Conservation (phyloP, 495 filamentous ascomycete genomes). For the Aspergillus sparsus region DNA sequence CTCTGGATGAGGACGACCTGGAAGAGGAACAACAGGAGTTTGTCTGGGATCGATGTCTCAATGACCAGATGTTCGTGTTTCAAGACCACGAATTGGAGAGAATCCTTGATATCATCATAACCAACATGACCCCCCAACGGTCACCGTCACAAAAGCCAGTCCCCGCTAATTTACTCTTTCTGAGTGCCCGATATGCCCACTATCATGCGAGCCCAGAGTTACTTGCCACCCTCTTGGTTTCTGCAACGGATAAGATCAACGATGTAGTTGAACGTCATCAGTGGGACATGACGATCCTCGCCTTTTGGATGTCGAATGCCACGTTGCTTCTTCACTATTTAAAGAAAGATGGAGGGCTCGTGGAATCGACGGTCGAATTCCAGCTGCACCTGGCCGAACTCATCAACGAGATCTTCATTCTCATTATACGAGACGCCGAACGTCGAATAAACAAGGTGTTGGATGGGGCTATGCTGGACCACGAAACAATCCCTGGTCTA, state of each 20-base stretch:
- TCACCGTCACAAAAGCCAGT: slow-evolving; percentile 97
- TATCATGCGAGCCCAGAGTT: slow-evolving; percentile 92
- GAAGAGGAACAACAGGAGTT: slow-evolving; percentile 94
- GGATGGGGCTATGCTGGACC: slow-evolving; percentile 90
- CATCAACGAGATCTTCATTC: slow-evolving; percentile 97
- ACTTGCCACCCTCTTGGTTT: slow-evolving; percentile 73
- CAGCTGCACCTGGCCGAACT: slow-evolving; percentile 92
- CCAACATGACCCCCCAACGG: slow-evolving; percentile 95
- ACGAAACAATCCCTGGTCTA: slow-evolving; percentile 97
- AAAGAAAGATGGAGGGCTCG: slow-evolving; percentile 86
- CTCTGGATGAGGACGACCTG: slow-evolving; percentile 68
- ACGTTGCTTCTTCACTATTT: slow-evolving; percentile 93
- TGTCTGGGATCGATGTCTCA: slow-evolving; percentile 92
- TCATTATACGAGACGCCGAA: slow-evolving; percentile 98
- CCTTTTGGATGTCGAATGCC: slow-evolving; percentile 98
- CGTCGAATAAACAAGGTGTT: slow-evolving; percentile 94
- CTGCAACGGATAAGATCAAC: slow-evolving; percentile 95
- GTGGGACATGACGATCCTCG: slow-evolving; percentile 99
- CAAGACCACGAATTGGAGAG: slow-evolving; percentile 88
- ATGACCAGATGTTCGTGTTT: slow-evolving; percentile 99
- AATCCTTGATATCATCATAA: slow-evolving; percentile 94
- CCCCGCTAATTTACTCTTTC: slow-evolving; percentile 93
- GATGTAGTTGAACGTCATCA: slow-evolving; percentile 90
- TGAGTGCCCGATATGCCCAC: slow-evolving; percentile 93
- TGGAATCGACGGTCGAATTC: slow-evolving; percentile 81